Evolutionary conservation across 371 early-diverging fungal species (phyloP).

Genomic region (Apophysomyces variabilis): DNA sequence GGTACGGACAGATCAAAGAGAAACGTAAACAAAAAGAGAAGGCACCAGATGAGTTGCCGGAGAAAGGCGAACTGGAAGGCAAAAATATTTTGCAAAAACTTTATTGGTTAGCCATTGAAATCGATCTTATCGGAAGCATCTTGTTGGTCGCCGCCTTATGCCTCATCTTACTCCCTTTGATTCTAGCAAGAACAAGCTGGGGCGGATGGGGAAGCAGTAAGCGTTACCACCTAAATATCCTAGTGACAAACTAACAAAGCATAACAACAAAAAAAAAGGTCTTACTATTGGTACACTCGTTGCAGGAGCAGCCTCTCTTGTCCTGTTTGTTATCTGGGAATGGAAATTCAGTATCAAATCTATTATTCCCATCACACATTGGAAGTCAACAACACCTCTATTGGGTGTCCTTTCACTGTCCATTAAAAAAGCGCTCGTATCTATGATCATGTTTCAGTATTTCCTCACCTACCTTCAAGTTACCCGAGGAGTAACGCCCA

Average conservation of each 20-base stretch:
- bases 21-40: conserved; percentile 12
- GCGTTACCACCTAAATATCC: background rate
- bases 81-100: conserved; percentile 14
- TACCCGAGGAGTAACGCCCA: conserved; percentile 31
- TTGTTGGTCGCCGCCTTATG: conserved; percentile 40
- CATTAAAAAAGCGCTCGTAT: conserved; percentile 11
- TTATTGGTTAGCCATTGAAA: conserved; percentile 38
- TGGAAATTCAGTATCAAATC: conserved; percentile 35
- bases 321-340: conserved; percentile 42
- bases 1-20: conserved; percentile 21
- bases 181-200: conserved; percentile 39
- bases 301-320: conserved; percentile 27
- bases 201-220: conserved; percentile 43
- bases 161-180: conserved; percentile 44
- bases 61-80: conserved; percentile 13
- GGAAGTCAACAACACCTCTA: conserved; percentile 42
- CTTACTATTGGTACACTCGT: conserved; percentile 35
- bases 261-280: too few relatives aligned
- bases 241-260: too few relatives aligned
- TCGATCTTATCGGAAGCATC: conserved; percentile 51
- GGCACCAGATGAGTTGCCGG: conserved; percentile 4
- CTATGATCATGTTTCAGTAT: conserved; percentile 43
- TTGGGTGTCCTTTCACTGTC: conserved; percentile 37
- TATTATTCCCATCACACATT: conserved; percentile 45
- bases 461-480: conserved; percentile 46